Base-by-base conservation (phyloP, 257 asterid species). In the Anisodus acutangulus region DNA sequence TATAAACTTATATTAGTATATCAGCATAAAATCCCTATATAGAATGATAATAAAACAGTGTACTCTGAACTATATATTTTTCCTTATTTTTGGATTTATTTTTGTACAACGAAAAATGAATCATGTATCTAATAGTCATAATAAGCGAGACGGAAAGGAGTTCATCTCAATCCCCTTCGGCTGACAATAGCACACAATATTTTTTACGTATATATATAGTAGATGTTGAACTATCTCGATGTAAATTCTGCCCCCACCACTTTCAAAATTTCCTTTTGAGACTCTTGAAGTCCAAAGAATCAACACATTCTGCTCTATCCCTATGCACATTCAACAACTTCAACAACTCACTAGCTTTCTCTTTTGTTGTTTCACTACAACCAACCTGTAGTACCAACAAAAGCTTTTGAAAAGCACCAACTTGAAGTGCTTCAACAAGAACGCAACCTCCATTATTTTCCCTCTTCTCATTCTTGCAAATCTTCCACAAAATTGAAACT, bases 321-420 rank as follows among this genome's bases (percentile, higher is more conserved):
- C 85, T 90, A 26, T 85, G 68, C 85, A 87, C 39, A 87, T 90
- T 90, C 88, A 88, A 60, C 80, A 83, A 22, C 86, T 90, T 92
- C 91, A 91, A 35, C 87, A 92, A 54, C 37, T 90, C 88, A 58
- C 84, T 86, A 45, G 84, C 91, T n/a, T 87, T 91, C 85, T 92
- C 93, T 86, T 87, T 92, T 0, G 91, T 88, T 66, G 9, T 59
- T 83, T 87, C 96, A 45, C 49, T 76, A 78, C 92, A 83, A 2
- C 93, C 94, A 67, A 90, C 83, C 85, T 91, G 94, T 81, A 91
- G 67, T 39, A 92, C 43, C 81, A 91, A 9, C 86, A 91, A 49
- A n/a, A 92, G 70, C 89, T 91, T 92, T 86, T 90, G 91, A 81
- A 92, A 90, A 35, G 88, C 96, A 26, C 96, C 96, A 9, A 83